Evolutionary conservation across 139 green algal species (phyloP).

Genomic region (Tetraselmis striata): DNA sequence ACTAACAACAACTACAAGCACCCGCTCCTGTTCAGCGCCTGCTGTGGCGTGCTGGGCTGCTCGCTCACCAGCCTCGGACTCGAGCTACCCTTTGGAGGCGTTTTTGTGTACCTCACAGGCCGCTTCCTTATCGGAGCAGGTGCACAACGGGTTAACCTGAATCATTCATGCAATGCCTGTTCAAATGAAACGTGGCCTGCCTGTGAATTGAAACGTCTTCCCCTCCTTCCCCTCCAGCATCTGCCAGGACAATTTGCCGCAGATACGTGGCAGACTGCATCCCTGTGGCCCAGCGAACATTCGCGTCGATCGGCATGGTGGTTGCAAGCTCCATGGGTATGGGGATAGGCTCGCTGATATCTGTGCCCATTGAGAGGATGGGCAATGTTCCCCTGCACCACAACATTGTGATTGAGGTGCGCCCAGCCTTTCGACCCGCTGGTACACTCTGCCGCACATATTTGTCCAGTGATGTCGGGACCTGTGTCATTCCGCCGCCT

Average conservation of each 20-base stretch:
- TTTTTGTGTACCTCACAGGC: not conserved
- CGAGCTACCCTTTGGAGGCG: not conserved
- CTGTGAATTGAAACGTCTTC: too few relatives aligned
- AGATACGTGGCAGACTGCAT: not conserved
- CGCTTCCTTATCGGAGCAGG: not conserved
- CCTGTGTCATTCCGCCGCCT: too few relatives aligned
- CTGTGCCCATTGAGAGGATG: not conserved
- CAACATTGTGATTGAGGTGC: too few relatives aligned
- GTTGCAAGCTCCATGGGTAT: not conserved
- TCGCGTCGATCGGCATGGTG: not conserved
- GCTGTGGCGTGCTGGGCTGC: not conserved
- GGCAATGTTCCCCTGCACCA: too few relatives aligned
- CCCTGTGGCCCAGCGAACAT: not conserved
- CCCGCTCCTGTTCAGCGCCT: not conserved
- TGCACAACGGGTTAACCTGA: too few relatives aligned
- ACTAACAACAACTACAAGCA: not conserved
- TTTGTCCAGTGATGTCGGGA: too few relatives aligned
- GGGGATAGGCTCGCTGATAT: not conserved
- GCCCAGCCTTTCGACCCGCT: too few relatives aligned
- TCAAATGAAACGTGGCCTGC: too few relatives aligned
- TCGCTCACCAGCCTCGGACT: not conserved
- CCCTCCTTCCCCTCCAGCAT: too few relatives aligned
- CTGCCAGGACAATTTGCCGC: not conserved
- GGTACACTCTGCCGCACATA: too few relatives aligned
- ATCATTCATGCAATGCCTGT: too few relatives aligned